Conservation (phyloP, 805 yeast genomes). For the Tetrapisispora arboricola region DNA sequence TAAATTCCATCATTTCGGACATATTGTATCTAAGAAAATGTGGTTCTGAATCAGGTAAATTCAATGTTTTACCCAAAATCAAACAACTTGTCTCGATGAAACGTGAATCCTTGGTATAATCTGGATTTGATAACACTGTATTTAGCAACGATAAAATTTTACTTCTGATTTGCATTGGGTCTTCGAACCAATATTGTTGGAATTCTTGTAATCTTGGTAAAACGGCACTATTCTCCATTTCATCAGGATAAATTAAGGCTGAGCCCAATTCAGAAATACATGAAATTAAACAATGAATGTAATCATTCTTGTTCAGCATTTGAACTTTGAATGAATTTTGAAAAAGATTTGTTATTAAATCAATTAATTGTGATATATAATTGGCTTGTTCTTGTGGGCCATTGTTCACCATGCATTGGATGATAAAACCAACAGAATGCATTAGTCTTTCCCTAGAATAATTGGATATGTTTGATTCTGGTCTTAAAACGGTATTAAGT, state of each 20-base stretch:
- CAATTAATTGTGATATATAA: slow-evolving; percentile 28
- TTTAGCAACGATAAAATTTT: slow-evolving; percentile 37
- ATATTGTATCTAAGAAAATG: slow-evolving; percentile 22
- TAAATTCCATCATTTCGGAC: slow-evolving; percentile 22
- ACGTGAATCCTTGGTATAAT: slow-evolving; percentile 34
- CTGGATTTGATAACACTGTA: slow-evolving; percentile 25
- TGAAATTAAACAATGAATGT: slow-evolving; percentile 44
- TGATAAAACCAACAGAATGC: slow-evolving; percentile 52
- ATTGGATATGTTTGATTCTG: slow-evolving; percentile 20
- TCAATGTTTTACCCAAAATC: slow-evolving; percentile 35
- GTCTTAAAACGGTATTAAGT: slow-evolving; percentile 27
- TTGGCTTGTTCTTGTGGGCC: slow-evolving; percentile 37
- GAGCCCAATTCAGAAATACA: slow-evolving; percentile 65
- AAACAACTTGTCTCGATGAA: slow-evolving; percentile 55
- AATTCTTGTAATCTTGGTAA: slow-evolving; percentile 18
- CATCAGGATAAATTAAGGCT: slow-evolving; percentile 51
- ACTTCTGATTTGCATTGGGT: slow-evolving; percentile 37
- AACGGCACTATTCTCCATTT: slow-evolving; percentile 19
- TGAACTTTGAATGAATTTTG: slow-evolving; percentile 3
- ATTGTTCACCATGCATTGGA: slow-evolving; percentile 37
- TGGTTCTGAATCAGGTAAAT: slow-evolving; percentile 23
- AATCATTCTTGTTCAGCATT: slow-evolving; percentile 31
- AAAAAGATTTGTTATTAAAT: slow-evolving; percentile 22
- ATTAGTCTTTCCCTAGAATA: slow-evolving; percentile 42
- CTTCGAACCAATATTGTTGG: slow-evolving; percentile 39